These are phyloP conservation scores for Prunus mira DNA, from an alignment of 306 rosid species.

Conservation along the genomic window DNA sequence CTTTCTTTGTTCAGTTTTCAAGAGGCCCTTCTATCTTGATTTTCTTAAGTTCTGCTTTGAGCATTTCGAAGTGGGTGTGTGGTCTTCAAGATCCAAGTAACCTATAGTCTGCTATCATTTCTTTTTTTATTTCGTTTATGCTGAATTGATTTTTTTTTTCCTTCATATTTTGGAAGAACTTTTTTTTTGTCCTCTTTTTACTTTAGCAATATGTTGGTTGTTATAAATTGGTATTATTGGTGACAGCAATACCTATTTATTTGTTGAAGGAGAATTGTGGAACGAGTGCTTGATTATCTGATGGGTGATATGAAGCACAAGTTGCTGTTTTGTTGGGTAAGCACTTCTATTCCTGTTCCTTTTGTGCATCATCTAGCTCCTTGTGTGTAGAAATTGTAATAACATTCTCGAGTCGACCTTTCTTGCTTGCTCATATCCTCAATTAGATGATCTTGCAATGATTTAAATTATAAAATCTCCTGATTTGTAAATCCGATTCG, in stretches of 20 bases:
- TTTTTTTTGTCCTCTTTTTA: background rate
- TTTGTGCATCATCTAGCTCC: background rate
- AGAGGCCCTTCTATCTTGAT: conserved; percentile 72
- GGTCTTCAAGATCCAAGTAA: conserved; percentile 88
- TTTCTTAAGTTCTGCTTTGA: conserved; percentile 85
- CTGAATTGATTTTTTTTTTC: background rate
- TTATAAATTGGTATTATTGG: background rate
- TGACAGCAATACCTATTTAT: conserved; percentile 20
- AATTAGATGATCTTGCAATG: background rate
- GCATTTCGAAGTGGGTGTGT: conserved; percentile 78
- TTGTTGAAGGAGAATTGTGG: conserved; percentile 54
- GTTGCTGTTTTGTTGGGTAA: conserved; percentile 83
- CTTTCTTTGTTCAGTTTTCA: conserved; percentile 63
- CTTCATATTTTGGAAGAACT: background rate
- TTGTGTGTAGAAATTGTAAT: background rate
- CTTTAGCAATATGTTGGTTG: background rate
- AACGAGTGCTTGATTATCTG: conserved; percentile 39
- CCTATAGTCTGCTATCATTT: conserved; percentile 15
- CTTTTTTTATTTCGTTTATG: conserved; percentile 1
- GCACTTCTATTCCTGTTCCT: conserved; percentile 17
- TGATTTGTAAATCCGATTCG: background rate
- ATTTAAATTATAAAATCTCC: background rate
- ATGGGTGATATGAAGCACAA: conserved; percentile 60
- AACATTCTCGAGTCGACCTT: background rate
- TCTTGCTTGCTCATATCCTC: background rate